Evolutionary conservation across 768 basidiomycete species (phyloP), one percentile per base, ranked within the genome.

Genomic region (Russula sp.): DNA sequence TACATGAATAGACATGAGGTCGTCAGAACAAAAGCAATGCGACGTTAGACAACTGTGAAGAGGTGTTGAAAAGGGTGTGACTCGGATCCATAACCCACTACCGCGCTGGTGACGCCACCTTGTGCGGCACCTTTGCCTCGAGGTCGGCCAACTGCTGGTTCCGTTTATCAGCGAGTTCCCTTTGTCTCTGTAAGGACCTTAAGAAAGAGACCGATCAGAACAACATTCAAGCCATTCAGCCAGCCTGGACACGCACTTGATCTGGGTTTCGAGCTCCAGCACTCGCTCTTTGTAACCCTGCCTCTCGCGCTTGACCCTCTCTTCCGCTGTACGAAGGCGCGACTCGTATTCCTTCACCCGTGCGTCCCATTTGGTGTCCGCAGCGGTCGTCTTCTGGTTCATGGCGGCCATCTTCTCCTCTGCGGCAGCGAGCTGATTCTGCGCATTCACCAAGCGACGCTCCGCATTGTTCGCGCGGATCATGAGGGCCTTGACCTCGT

Each of bases 321-420:
- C 95, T 69, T 93, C 92, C 0, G 91, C 91, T 0, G 85, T 84
- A 72, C 85, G 86, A 64, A 94, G 70, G 18, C 90, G 76, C 14
- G 82, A 71, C 74, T 97, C 93, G 68, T 95, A 94, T 73, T 98
- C 95, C 73, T 86, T 88, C 48, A 98, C 90, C n/a, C 95, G 79
- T 0, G 88, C 91, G 69, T 95, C 94, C 93, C 95, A 98, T 73
- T 95, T 96, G 56, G 75, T 77, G 67, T 97, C 94, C 0, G 90
- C 88, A 0, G 76, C 77, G 0, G 78, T 76, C 41, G 81, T 88
- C 77, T 86, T 88, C 74, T 85, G 79, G 66, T 87, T 88, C 74
- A 90, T 80, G 43, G 76, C 72, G 1, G 87, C 83, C 52, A 95
- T 80, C 74, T 87, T 88, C 74, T 95, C 92, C 70, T 98, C 96